Base-by-base conservation (phyloP, 768 basidiomycete species). In the Stropharia rugosoannulata region DNA sequence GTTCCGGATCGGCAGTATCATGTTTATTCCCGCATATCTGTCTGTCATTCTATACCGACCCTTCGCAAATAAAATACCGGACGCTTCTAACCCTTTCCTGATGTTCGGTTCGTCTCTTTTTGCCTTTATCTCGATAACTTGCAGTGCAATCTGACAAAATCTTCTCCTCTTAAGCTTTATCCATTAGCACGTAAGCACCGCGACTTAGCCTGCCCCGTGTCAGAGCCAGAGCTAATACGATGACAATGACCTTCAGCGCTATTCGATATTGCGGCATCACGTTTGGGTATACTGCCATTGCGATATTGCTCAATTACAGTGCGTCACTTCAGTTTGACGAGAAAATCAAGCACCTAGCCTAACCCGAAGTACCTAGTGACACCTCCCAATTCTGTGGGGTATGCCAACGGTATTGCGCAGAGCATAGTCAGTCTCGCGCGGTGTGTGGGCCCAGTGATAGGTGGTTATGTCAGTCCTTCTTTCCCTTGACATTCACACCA, bases 351-450 rank as follows among this genome's bases (percentile, higher is more conserved):
- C 45, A 25, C 36, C 58, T 39, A 35, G 35, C 49, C 54, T 50
- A 19, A 42, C 4, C 47, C 13, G 27, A 60, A 60, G 36, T 44
- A 44, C 54, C 45, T 56, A 94, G 92, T 96, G 90, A 93, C 95
- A 0, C 95, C 96, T 2, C 93, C 95, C 1, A 80, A 81, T 38
- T 85, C 93, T 7, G 85, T 98, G 39, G 93, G 94, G 6, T 84
- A 93, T 56, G 93, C 96, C 9, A 99, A 98, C 66, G 97, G 96
- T 15, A 85, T 96, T 18, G 97, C 95, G 0, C 97, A 99, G 71
- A 95, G 93, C 65, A 90, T 93, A 32, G 95, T 96, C 59, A 95
- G 93, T 60, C 84, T 96, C 22, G 93, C 95, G 4, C 83, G 97
- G 39, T 97, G 95, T 73, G 65, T 93, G 37, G 97, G 93, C 18